Conservation (phyloP, 768 basidiomycete genomes). For the Mycena polygramma region DNA sequence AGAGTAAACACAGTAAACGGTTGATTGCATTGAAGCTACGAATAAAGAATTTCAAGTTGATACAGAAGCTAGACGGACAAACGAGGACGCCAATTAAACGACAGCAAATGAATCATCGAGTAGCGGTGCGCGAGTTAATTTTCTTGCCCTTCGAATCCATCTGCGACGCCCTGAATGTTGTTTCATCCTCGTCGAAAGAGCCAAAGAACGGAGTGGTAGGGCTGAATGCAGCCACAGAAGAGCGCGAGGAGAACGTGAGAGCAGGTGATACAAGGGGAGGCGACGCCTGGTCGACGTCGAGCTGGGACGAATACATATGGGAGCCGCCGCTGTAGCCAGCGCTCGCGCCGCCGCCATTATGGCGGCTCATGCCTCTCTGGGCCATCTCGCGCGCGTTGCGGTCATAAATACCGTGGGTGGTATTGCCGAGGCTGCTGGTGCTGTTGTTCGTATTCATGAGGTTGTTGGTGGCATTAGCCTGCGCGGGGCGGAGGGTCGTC, state of each 20-base stretch:
- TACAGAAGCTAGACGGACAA: slow-evolving; percentile 11
- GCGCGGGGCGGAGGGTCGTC: slow-evolving; percentile 24
- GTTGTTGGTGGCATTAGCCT: slow-evolving; percentile 28
- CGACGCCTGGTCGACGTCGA: slow-evolving; percentile 53
- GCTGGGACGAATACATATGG: slow-evolving; percentile 26
- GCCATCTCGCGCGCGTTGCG: slow-evolving; percentile 22
- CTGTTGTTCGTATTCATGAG: slow-evolving; percentile 30
- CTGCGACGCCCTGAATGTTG: slow-evolving; percentile 28
- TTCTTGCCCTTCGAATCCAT: slow-evolving; percentile 30
- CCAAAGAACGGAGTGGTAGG: slow-evolving; percentile 81
- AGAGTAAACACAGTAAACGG: not conserved
- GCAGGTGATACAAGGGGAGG: slow-evolving; percentile 75
- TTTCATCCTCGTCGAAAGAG: slow-evolving; percentile 55
- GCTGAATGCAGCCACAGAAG: slow-evolving; percentile 75
- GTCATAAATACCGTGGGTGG: slow-evolving; percentile 34
- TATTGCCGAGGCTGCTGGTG: slow-evolving; percentile 23
- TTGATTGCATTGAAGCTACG: slow-evolving; percentile 5
- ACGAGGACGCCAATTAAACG: not conserved
- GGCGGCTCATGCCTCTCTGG: slow-evolving; percentile 18
- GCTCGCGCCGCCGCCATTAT: slow-evolving; percentile 28
- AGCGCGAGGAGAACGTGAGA: slow-evolving; percentile 72
- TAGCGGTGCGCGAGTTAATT: slow-evolving; percentile 28
- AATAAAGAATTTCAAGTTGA: slow-evolving; percentile 10
- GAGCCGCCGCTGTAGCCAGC: slow-evolving; percentile 24
- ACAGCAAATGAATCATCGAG: slow-evolving; percentile 27